Base-by-base conservation (phyloP, 257 asterid species). In the Solanum paucissectum region DNA sequence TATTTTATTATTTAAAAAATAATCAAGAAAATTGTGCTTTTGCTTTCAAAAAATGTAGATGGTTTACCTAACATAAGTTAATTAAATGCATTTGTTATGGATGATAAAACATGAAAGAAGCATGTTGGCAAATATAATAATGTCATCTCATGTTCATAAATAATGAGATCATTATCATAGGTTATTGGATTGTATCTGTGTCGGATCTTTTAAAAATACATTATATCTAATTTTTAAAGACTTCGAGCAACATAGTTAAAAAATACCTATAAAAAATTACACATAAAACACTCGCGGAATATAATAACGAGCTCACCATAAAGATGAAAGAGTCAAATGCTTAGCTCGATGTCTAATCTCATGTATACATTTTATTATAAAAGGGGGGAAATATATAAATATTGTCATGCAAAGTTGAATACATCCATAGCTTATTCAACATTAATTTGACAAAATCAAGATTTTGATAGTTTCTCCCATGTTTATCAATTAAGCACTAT, bases 51-150 rank as follows among this genome's bases (percentile, higher is more conserved):
- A 76, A 14, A 42, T 79, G 1, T 79, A 44, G 64, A 42, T 44
- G 64, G 64, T 79, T 79, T 79, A 79, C 84, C 84, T 40, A 40
- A 40, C 71, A 5, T 64, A 25, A n/a, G 18, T 64, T 11, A 64
- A 64, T 64, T 25, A 64, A 64, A 64, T 64, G 33, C 72, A 64
- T 64, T 3, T 64, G 84, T 27, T 79, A 14, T 27, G 85, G 66
- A 44, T 4, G 64, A 60, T 79, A 44, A 2, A 79, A 14, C 85
- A 81, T 29, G 85, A 49, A 29, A 46, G 29, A 18, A 49, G 20
- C 85, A 81, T 49, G 85, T 29, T 81, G 85, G n/a, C 16, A 49
- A 49, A 81, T 8, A 18, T 34, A 34, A 72, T 72, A 72, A 72
- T 74, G 29, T 37, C 52, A 23, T 38, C 58, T n/a, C 29, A n/a